phyloP scores from a whole-genome alignment of 2,329 filamentous ascomycete genomes.

The Diaporthe citri region DNA sequence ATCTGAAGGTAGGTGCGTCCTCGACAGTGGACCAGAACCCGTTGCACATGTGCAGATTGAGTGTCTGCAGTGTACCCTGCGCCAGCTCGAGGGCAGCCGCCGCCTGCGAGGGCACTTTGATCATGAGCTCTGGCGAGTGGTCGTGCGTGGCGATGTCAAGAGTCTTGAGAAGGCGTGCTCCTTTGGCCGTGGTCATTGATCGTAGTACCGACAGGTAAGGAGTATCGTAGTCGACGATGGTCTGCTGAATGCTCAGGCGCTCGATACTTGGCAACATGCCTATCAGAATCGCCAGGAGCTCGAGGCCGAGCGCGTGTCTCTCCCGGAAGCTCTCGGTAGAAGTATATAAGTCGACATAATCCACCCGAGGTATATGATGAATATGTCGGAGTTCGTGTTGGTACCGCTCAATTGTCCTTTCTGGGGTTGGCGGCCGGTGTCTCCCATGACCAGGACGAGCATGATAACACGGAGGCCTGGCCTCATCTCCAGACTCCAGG shows the following conservation, averaged over 20 bases:
- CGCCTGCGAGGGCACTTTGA: conserved; percentile 3
- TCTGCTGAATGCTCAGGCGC: conserved; percentile 23
- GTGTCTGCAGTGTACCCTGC: not conserved
- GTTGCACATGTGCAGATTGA: conserved; percentile 15
- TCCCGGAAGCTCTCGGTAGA: not conserved
- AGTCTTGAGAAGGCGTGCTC: not conserved
- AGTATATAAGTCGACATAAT: not conserved
- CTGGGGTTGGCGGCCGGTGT: not conserved
- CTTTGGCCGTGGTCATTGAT: not conserved
- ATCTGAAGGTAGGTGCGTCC: not conserved
- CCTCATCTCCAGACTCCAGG: not conserved
- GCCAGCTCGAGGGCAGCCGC: not conserved
- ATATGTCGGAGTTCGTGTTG: too few species aligned
- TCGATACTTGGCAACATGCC: not conserved
- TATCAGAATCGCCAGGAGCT: not conserved
- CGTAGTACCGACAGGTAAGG: not conserved
- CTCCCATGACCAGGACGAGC: not conserved
- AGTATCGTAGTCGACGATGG: not conserved
- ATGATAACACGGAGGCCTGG: not conserved
- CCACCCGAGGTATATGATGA: not conserved
- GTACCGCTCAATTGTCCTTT: too few species aligned
- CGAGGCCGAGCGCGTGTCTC: not conserved
- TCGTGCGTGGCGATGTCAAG: conserved; percentile 5
- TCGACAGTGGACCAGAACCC: not conserved
- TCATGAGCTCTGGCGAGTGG: not conserved